Percentiles rank a stretch among this genome's conserved stretches.
Evolutionary conservation across 768 basidiomycete species (phyloP).

Genomic region (Rhodosporidiobolus sp.): DNA sequence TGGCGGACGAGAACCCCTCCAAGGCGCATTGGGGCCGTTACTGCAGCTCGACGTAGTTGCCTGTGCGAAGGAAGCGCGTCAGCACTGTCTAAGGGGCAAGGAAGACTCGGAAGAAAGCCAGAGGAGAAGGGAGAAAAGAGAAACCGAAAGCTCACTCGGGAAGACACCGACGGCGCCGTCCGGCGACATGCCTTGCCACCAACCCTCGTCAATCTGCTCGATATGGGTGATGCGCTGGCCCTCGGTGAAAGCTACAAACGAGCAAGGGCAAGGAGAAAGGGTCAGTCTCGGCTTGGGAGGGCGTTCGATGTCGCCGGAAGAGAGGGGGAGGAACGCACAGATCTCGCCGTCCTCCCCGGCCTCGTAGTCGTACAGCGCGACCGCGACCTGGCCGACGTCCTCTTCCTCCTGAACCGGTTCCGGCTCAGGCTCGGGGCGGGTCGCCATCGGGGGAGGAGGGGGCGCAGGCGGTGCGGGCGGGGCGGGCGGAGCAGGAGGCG

Average conservation of each 20-base stretch:
- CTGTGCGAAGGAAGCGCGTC: too few species aligned
- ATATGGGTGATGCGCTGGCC: conserved; percentile 78
- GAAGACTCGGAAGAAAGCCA: too few species aligned
- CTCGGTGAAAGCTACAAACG: conserved; percentile 56
- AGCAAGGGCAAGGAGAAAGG: background rate
- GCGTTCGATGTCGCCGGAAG: background rate
- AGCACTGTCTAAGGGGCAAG: too few species aligned
- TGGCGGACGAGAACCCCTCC: too few species aligned
- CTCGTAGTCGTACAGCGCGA: conserved; percentile 76
- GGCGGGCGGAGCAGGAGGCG: conserved; percentile 50
- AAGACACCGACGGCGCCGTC: conserved; percentile 77
- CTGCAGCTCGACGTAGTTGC: too few species aligned
- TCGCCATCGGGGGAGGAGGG: conserved; percentile 2
- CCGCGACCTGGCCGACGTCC: conserved; percentile 7
- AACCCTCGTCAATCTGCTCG: conserved; percentile 77
- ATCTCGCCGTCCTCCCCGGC: conserved; percentile 85
- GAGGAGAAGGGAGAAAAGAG: too few species aligned
- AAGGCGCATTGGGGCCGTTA: too few species aligned
- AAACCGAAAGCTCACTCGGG: conserved; percentile 54
- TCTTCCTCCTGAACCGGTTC: conserved; percentile 9
- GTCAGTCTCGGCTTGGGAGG: background rate
- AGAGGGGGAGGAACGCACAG: conserved; percentile 38
- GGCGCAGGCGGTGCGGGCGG: conserved; percentile 43
- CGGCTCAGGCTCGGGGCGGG: background rate
- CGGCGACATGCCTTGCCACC: conserved; percentile 81